Percentiles rank a stretch among this genome's conserved stretches.
phyloP scores from a whole-genome alignment of 495 filamentous ascomycete genomes.

The Trichocladium antarcticum region DNA sequence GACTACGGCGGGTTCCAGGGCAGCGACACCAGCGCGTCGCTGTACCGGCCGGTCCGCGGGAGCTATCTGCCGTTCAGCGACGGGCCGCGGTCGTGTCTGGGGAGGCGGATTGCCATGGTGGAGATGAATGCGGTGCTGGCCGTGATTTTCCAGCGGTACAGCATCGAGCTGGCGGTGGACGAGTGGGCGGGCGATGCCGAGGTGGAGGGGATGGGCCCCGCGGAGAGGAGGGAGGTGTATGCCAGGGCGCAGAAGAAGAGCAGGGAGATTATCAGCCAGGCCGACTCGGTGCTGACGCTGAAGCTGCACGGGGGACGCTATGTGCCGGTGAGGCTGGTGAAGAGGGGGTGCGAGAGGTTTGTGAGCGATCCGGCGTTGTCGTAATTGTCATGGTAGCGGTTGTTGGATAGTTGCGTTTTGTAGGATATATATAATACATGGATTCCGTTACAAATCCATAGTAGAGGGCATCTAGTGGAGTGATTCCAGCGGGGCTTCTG shows the following conservation, averaged over 20 bases:
- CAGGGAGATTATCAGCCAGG: conserved; percentile 33
- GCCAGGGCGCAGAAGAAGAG: conserved; percentile 41
- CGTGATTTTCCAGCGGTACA: conserved; percentile 52
- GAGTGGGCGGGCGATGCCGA: conserved; percentile 51
- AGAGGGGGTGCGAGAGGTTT: conserved; percentile 52
- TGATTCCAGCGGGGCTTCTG: not conserved
- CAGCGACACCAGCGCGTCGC: conserved; percentile 40
- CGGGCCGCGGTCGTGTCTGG: conserved; percentile 57
- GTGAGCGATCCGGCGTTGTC: conserved; percentile 29
- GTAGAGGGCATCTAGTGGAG: no score
- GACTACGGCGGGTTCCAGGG: conserved; percentile 47
- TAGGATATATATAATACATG: no score
- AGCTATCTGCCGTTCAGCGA: conserved; percentile 65
- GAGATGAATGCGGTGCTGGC: conserved; percentile 60
- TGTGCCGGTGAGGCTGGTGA: conserved; percentile 52
- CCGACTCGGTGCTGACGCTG: conserved; percentile 49
- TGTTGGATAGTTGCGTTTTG: no score
- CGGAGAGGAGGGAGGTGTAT: conserved; percentile 42
- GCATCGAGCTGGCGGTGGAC: conserved; percentile 54
- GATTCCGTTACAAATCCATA: no score
- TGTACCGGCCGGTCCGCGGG: conserved; percentile 51
- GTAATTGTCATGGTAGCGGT: no score
- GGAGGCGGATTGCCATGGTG: conserved; percentile 63
- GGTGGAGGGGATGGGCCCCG: conserved; percentile 41
- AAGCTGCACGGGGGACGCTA: conserved; percentile 44